These are phyloP conservation scores for Euphorbia schlechtendalii DNA, from an alignment of 441 rosid species.

Conservation along the genomic window DNA sequence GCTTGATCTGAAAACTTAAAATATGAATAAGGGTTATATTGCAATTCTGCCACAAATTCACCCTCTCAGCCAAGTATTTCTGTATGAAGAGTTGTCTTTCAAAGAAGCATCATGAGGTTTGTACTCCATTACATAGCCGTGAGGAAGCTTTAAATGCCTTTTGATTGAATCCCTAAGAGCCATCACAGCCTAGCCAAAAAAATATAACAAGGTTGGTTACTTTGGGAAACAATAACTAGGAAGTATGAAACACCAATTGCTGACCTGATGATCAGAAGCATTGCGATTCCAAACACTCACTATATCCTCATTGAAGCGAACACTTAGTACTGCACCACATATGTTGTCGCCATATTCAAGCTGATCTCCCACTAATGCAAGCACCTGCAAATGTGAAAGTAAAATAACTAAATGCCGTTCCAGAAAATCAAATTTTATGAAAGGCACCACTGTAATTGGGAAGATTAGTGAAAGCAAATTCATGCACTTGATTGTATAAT, in stretches of 20 bases:
- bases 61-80: slow-evolving; percentile 97
- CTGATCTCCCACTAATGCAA: slow-evolving; percentile 88
- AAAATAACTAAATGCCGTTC: not conserved
- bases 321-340: slow-evolving; percentile 94
- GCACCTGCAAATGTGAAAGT: slow-evolving; percentile 51
- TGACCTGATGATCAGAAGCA: slow-evolving; percentile 90
- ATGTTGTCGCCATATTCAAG: slow-evolving; percentile 76
- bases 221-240: too few species aligned
- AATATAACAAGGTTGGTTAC: too few species aligned
- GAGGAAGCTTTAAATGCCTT: slow-evolving; percentile 88
- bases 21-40: too few species aligned
- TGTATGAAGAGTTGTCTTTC: slow-evolving; percentile 86
- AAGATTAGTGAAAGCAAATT: not conserved
- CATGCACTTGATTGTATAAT: too few species aligned
- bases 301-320: slow-evolving; percentile 91
- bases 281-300: slow-evolving; percentile 88
- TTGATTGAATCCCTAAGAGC: slow-evolving; percentile 91
- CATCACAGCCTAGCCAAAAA: slow-evolving; percentile 75
- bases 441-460: not conserved
- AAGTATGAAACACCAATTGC: slow-evolving; percentile 14
- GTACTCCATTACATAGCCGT: slow-evolving; percentile 89
- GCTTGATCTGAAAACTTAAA: slow-evolving; percentile 4
- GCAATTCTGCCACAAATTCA: slow-evolving; percentile 21
- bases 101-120: slow-evolving; percentile 92
- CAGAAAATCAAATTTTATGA: not conserved